Evolutionary conservation across 352 stramenopile species (phyloP), one percentile per base, ranked within the genome.

Genomic region (Phytophthora sojae): DNA sequence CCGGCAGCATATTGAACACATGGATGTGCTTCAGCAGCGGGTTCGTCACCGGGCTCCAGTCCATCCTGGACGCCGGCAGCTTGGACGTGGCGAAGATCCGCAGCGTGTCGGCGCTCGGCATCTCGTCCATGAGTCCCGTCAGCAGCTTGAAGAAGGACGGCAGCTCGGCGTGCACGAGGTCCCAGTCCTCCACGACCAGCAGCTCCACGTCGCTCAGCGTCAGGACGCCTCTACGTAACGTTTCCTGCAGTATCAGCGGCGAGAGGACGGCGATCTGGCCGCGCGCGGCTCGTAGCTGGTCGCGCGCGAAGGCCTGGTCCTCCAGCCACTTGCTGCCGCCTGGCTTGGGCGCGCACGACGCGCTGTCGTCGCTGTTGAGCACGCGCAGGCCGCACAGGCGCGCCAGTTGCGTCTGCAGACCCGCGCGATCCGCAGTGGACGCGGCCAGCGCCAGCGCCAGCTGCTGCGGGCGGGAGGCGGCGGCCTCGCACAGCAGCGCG

Each of bases 11-110:
- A 25, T 84, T 91, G 25, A 95, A 67, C 54, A 92, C 81, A 25
- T 86, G 70, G 25, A 94, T 81, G 52, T 90, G 76, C 49, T 78
- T 79, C 15, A 89, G 72, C 17, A 96, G 62, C n/a, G 85, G 81
- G 44, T 91, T 92, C 0, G 68, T 71, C 1, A 68, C 66, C 2
- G 74, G 58, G 21, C 78, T 63, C 71, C 82, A 85, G 50, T 88
- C 65, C 57, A 95, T 79, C 58, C 69, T 69, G 7, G 89, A 96
- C 17, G 73, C 75, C 23, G 77, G 74, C 37, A 82, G 70, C 1
- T 66, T 66, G 6, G 88, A 86, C 6, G 88, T 94, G 11, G 85
- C 86, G 14, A 95, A 86, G 47, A 95, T 81, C 5, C 71, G 76
- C 8, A 77, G 71, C n/a, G 42, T 30, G 0, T 26, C 35, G 9